A percentile compares a stretch with the other conserved stretches of the same genome.
These are phyloP conservation scores for Plenodomus biglobosus DNA, from an alignment of 2,329 filamentous ascomycete genomes.

Conservation along the genomic window DNA sequence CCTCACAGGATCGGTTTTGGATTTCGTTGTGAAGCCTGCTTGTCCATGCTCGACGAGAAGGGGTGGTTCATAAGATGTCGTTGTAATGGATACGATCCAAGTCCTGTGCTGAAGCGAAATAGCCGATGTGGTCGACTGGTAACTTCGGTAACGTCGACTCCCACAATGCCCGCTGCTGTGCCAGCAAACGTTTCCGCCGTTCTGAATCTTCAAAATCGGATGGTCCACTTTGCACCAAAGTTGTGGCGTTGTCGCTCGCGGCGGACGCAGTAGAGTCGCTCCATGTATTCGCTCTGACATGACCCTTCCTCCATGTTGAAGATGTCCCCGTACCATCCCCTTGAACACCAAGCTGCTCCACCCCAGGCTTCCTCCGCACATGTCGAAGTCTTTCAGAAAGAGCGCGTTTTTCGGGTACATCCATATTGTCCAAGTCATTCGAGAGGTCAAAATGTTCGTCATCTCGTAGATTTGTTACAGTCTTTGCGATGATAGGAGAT, in stretches of 20 bases:
- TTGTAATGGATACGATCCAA: constrained; percentile 1
- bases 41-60: neutral
- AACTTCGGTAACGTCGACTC: constrained; percentile 21
- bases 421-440: constrained; percentile 10
- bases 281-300: constrained; percentile 8
- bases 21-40: neutral
- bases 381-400: constrained; percentile 19
- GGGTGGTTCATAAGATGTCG: neutral
- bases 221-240: neutral
- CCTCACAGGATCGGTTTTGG: neutral
- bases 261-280: constrained; percentile 3
- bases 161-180: constrained; percentile 21
- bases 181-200: constrained; percentile 6
- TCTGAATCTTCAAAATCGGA: constrained; percentile 6
- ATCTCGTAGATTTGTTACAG: constrained; percentile 6
- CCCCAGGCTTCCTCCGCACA: constrained; percentile 17
- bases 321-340: constrained; percentile 6
- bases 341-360: constrained; percentile 15
- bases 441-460: constrained; percentile 9
- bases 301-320: constrained; percentile 4
- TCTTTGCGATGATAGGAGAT: constrained; percentile 16
- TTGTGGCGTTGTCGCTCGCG: constrained; percentile 4
- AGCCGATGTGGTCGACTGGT: constrained; percentile 8
- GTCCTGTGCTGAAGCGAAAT: constrained; percentile 6
- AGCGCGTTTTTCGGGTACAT: constrained; percentile 13